phyloP scores from a whole-genome alignment of 345 rosid species.

The Clarkia xantiana region DNA sequence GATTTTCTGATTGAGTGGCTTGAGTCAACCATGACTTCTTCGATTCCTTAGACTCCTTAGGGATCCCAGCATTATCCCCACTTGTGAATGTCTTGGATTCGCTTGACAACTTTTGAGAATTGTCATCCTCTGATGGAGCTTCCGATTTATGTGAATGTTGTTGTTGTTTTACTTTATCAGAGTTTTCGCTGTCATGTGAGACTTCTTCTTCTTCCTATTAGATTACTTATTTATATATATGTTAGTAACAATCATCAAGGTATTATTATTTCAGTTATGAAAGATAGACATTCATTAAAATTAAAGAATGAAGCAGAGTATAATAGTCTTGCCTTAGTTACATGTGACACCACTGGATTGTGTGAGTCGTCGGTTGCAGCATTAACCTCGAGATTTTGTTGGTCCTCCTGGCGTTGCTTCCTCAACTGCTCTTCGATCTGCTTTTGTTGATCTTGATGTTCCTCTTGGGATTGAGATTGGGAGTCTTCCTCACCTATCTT shows the following conservation, averaged over 20 bases:
- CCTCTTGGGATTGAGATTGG: background rate
- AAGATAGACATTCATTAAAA: background rate
- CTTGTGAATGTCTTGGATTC: conserved; percentile 12
- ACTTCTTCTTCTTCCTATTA: background rate
- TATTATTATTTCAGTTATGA: background rate
- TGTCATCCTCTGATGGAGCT: conserved; percentile 1
- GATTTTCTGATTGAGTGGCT: conserved; percentile 47
- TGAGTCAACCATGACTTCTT: conserved; percentile 69
- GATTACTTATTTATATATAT: too few species aligned
- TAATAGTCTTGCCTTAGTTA: background rate
- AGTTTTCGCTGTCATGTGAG: background rate
- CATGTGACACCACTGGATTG: background rate
- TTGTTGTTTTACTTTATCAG: background rate
- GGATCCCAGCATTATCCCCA: conserved; percentile 37
- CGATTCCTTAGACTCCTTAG: conserved; percentile 65
- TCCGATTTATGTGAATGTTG: background rate
- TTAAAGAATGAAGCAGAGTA: too few species aligned
- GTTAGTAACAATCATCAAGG: too few species aligned
- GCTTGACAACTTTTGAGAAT: background rate
- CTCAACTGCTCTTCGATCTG: conserved; percentile 21
- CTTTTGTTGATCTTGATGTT: conserved; percentile 17
- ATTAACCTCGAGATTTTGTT: background rate
- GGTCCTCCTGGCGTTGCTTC: conserved; percentile 14
- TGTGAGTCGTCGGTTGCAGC: conserved; percentile 1
- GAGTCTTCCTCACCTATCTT: conserved; percentile 3